Conservation (phyloP, 495 filamentous ascomycete genomes). For the Lentithecium fluviatile region DNA sequence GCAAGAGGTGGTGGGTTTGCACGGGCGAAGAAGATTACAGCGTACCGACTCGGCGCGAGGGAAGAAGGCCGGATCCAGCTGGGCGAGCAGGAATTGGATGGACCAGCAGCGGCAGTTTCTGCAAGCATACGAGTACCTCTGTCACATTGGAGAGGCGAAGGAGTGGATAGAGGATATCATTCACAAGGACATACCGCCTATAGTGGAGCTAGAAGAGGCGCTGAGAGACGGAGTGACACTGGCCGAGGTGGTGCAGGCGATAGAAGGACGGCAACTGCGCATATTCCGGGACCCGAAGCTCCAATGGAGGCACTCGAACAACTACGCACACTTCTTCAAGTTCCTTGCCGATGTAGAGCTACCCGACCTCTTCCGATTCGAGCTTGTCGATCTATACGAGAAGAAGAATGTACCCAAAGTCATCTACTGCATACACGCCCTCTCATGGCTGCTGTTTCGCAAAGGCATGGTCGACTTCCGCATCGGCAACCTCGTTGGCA, state of each 20-base stretch:
- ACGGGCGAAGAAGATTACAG: constrained; percentile 80
- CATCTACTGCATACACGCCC: constrained; percentile 96
- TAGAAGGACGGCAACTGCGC: constrained; percentile 68
- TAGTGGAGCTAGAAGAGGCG: constrained; percentile 94
- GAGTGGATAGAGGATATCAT: constrained; percentile 99
- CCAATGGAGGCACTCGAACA: constrained; percentile 95
- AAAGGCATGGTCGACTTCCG: constrained; percentile 93
- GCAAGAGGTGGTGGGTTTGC: constrained; percentile 82
- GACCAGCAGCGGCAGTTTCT: constrained; percentile 95
- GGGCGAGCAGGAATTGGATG: constrained; percentile 95
- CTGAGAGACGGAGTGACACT: constrained; percentile 91
- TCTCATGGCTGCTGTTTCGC: constrained; percentile 92
- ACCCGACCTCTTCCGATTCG: constrained; percentile 97
- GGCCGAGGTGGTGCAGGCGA: constrained; percentile 90
- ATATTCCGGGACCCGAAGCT: constrained; percentile 83
- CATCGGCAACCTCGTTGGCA: constrained; percentile 97
- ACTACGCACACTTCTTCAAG: constrained; percentile 90
- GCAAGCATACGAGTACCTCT: constrained; percentile 97
- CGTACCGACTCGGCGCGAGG: constrained; percentile 60
- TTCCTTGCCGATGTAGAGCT: constrained; percentile 92
- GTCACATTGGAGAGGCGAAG: constrained; percentile 98
- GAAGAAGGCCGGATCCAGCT: constrained; percentile 57
- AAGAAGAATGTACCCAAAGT: constrained; percentile 99
- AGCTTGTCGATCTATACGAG: constrained; percentile 96
- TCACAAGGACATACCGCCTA: constrained; percentile 82